Evolutionary conservation across 2,329 filamentous ascomycete species (phyloP).

Genomic region (Hypoxylon sp.): DNA sequence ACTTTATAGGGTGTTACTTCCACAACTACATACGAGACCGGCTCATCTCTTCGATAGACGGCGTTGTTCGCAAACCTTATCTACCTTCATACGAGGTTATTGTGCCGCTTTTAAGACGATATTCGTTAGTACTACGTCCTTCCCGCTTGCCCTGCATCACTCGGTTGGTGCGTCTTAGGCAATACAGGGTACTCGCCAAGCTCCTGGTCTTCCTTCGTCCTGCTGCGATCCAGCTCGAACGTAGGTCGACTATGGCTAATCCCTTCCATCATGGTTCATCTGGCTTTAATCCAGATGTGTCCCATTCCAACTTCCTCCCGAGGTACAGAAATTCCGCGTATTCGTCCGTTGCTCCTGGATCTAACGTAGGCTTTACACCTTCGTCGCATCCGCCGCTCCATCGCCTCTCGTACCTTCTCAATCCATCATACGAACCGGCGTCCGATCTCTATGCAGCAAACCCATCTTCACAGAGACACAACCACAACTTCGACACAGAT

Average conservation of each 20-base stretch:
- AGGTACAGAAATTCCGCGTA: slow-evolving; percentile 58
- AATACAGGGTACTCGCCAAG: slow-evolving; percentile 23
- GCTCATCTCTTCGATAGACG: slow-evolving; percentile 20
- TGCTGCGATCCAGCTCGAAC: slow-evolving; percentile 37
- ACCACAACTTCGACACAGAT: slow-evolving; percentile 55
- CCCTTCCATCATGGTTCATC: slow-evolving; percentile 58
- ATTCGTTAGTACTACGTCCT: background rate
- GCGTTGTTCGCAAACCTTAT: slow-evolving; percentile 16
- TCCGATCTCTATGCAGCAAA: slow-evolving; percentile 52
- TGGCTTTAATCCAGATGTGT: slow-evolving; percentile 55
- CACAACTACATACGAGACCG: slow-evolving; percentile 20
- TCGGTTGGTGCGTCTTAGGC: slow-evolving; percentile 19
- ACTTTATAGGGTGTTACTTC: slow-evolving; percentile 24
- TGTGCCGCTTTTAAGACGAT: slow-evolving; percentile 3
- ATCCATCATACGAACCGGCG: slow-evolving; percentile 61
- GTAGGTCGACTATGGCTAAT: slow-evolving; percentile 59
- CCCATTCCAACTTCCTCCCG: slow-evolving; percentile 53
- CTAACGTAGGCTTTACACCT: slow-evolving; percentile 47
- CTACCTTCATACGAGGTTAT: background rate
- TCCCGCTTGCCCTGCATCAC: slow-evolving; percentile 26
- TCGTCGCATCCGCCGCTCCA: slow-evolving; percentile 56
- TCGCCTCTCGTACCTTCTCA: slow-evolving; percentile 69
- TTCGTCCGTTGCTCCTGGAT: slow-evolving; percentile 59
- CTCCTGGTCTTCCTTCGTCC: slow-evolving; percentile 25
- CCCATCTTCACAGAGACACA: slow-evolving; percentile 48